Percentiles rank a stretch among this genome's conserved stretches.
phyloP scores from a whole-genome alignment of 2,329 filamentous ascomycete species.

The Sarocladium oryzae region DNA sequence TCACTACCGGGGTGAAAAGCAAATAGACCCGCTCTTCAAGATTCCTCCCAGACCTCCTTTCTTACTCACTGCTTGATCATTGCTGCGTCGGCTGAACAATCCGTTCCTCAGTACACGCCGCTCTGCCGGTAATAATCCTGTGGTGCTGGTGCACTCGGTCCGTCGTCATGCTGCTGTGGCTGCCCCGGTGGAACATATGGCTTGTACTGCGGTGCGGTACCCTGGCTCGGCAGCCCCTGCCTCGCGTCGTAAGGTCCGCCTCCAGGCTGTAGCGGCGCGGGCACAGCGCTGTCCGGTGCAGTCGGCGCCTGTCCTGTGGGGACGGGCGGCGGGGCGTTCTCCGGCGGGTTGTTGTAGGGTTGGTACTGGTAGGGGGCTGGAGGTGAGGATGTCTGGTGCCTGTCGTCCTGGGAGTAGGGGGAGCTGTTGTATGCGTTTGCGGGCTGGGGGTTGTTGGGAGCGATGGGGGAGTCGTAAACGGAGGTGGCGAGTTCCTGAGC shows the following conservation, averaged over 20 bases:
- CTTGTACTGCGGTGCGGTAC: conserved; percentile 47
- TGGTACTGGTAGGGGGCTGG: conserved; percentile 26
- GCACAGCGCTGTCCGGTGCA: conserved; percentile 27
- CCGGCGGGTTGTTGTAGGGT: conserved; percentile 30
- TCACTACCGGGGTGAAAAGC: too few relatives aligned
- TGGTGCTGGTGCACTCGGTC: conserved; percentile 43
- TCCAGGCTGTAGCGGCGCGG: conserved; percentile 37
- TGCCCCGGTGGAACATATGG: conserved; percentile 48
- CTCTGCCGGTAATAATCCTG: conserved; percentile 50
- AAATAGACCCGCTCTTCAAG: too few relatives aligned
- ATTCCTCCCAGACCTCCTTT: background rate
- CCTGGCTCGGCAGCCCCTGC: conserved; percentile 44
- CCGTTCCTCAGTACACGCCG: conserved; percentile 26
- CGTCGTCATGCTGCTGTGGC: conserved; percentile 20
- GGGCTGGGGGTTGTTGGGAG: conserved; percentile 40
- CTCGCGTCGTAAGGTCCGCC: conserved; percentile 40
- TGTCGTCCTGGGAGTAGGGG: conserved; percentile 42
- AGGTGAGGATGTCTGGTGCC: conserved; percentile 15
- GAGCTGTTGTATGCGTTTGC: conserved; percentile 39
- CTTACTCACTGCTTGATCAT: too few relatives aligned
- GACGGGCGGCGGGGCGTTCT: conserved; percentile 34
- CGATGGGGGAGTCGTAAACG: conserved; percentile 68
- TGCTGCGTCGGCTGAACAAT: too few relatives aligned
- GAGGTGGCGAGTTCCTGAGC: conserved; percentile 75
- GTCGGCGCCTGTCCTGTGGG: conserved; percentile 28